Evolutionary conservation across 2,329 filamentous ascomycete genomes (phyloP), one percentile per base, ranked within the genome.

Genomic region (Fusarium hostae): DNA sequence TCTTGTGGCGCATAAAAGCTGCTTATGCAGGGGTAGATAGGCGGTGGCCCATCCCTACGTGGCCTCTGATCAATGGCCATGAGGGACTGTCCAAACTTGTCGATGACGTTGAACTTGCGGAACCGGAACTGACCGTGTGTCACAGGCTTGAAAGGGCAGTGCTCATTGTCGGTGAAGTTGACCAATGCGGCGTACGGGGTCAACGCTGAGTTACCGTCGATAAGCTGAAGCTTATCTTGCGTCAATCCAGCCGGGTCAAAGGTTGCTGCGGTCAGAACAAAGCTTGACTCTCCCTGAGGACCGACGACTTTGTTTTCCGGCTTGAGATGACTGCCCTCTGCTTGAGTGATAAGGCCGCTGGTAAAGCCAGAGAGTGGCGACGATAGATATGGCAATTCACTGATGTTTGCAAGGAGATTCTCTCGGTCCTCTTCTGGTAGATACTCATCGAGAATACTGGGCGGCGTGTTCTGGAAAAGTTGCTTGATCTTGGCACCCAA

Each of bases 101-200:
- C 85, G 35, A 86, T 76, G 43, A 86, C 79, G 68, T 85, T 84
- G 44, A 87, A 61, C 67, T 85, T 84, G 4, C 78, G 79, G 66
- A 86, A 84, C 13, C 66, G 66, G 26, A 86, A 77, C 68, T 87
- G 85, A 0, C 85, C 85, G 70, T 87, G 86, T 0, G 81, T 84
- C 2, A 80, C 84, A 0, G 81, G 81, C 67, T 86, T 86, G 72
- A 87, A 85, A 0, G 83, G 79, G 13, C 61, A 68, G 61, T 59
- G 73, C 4, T 69, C 58, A 6, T 45, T 52, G 18, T 72, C 73
- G 11, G 34, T 43, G 24, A 79, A 77, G 26, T 76, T 65, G 13
- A 74, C 70, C 8, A 77, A 45, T 13, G 70, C 71, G 0, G 76
- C 81, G 62, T 80, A 85, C 1, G 83, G 84, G 0, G 82, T 84